Evolutionary conservation across 805 yeast species (phyloP), one percentile per base, ranked within the genome.

Genomic region (Wickerhamiella bombiphila): DNA sequence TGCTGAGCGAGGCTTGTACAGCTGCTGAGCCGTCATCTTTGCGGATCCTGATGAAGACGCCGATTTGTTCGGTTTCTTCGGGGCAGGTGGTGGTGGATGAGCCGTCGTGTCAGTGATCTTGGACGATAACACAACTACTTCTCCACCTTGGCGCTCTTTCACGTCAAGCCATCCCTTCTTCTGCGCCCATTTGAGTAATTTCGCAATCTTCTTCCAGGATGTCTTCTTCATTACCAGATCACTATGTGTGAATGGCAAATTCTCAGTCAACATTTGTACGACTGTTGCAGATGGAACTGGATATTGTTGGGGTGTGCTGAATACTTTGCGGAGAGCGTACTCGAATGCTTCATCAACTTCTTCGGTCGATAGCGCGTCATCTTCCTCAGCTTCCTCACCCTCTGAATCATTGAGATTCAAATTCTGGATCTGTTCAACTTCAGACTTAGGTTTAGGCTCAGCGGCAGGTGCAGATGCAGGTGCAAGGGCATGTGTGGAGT

Each of bases 151-250:
- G 51, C 82, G 80, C 5, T 94, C 96, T 47, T 85, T 82, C 19
- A 76, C 55, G 40, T 73, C 74, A 17, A 91, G 43, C 39, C 76
- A 70, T 1, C 73, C 72, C 32, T 67, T 65, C 54, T 83, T 88
- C 46, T 81, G 94, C 76, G 86, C 82, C 5, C 80, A 75, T 52
- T 83, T 88, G 38, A 88, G 59, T 51, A 77, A 83, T 55, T 85
- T 86, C 11, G 85, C 69, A 3, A 88, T 73, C 52, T 88, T 88
- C 56, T 80, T 85, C 93, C 93, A 88, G 2, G 85, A 71, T 0
- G 94, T 75, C 51, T 74, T 78, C 56, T 85, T 86, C 38, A 79
- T 68, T 19, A 35, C 40, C 18, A 58, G 47, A 7, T 45, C 47
- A 1, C 70, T 65, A 36, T 54, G 53, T 26, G 44, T 44, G 33